Evolutionary conservation across 345 rosid species (phyloP).

Genomic region (Ceriops decandra): DNA sequence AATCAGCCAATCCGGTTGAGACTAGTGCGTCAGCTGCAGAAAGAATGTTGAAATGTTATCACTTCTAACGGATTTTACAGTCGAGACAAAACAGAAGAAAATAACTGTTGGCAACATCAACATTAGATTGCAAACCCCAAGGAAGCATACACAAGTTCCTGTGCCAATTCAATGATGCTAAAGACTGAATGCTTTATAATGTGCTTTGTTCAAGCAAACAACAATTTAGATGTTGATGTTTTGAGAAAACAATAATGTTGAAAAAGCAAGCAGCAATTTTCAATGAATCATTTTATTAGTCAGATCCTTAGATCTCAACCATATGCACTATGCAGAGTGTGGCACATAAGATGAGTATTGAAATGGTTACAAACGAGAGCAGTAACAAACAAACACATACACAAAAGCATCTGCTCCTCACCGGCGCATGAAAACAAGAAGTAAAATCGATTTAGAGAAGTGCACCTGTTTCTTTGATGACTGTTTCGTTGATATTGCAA

Average conservation of each 20-base stretch:
- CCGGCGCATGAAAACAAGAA: too few species aligned
- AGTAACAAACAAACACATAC: too few species aligned
- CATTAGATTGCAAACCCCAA: neutral
- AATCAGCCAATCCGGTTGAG: conserved; percentile 84
- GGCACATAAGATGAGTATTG: too few species aligned
- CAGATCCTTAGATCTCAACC: too few species aligned
- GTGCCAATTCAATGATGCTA: too few species aligned
- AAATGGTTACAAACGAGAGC: too few species aligned
- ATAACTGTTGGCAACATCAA: neutral
- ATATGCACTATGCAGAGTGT: too few species aligned
- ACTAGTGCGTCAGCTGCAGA: conserved; percentile 82
- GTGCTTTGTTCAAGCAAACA: neutral
- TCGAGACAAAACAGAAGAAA: conserved; percentile 7
- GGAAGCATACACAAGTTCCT: neutral
- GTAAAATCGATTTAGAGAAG: neutral
- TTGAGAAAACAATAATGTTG: too few species aligned
- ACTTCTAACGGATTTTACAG: neutral
- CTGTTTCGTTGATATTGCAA: conserved; percentile 73
- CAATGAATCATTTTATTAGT: too few species aligned
- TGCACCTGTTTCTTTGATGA: conserved; percentile 86
- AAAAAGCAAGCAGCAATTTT: too few species aligned
- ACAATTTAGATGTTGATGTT: neutral
- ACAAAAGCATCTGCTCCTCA: too few species aligned
- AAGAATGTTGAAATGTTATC: conserved; percentile 18
- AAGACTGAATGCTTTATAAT: neutral